Base-by-base conservation (phyloP, 805 yeast species). In the Wickerhamomyces kurtzmanii region DNA sequence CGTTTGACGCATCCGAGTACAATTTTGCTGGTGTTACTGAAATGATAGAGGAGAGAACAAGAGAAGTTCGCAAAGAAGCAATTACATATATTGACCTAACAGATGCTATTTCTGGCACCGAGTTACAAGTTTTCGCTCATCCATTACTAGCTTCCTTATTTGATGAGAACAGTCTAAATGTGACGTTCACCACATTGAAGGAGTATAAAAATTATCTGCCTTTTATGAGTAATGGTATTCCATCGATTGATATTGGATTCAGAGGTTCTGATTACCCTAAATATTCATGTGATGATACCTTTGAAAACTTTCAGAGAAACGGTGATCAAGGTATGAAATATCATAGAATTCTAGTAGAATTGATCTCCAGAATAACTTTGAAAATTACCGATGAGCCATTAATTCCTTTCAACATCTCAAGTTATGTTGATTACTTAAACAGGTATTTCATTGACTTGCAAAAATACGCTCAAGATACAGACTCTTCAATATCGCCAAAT, bases 21-120 rank as follows among this genome's bases (percentile, higher is more conserved):
- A 86, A 86, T 47, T 57, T 65, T 39, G 94, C 91, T 0, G 97
- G 97, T 0, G 65, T 83, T n/a, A 65, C 86, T 0, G 89, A 80
- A 43, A 75, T 87, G 67, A 62, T 77, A 6, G 82, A 79, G 39
- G 56, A 62, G 20, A 65, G 67, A 31, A 49, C 57, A n/a, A 65
- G 67, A 15, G 65, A 62, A 22, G 54, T 85, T 16, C 57, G 62
- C 29, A 63, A 69, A 26, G 77, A 78, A 37, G 78, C 80, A 0
- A 75, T 70, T 42, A 63, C 83, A 0, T 79, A 81, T 39, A 65
- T 87, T 32, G 94, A 87, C 43, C 58, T 87, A 19, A 70, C 76
- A 33, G 85, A 76, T 49, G 68, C 72, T 2, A 65, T 78, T 12
- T 55, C 74, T 2, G 68, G 68, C 3, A 64, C 68, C 24, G 47